Evolutionary conservation across 1,139 yeast genomes (phyloP).

Genomic region (Pichia sp.): DNA sequence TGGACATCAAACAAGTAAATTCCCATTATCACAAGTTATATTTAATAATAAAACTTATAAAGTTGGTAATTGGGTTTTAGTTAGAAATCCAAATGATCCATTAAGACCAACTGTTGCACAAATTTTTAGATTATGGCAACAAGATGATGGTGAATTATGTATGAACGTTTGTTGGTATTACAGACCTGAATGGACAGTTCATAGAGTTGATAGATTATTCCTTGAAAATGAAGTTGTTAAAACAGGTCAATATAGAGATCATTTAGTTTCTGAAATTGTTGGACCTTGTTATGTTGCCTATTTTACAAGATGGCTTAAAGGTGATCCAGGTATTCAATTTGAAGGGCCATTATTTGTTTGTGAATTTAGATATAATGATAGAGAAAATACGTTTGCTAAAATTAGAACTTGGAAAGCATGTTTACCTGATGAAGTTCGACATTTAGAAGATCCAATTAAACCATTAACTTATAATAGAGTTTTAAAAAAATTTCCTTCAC

Average conservation of each 20-base stretch:
- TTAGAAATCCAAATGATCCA: conserved; percentile 81
- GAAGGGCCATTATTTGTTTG: conserved; percentile 89
- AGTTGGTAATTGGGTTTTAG: conserved; percentile 94
- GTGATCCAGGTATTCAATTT: conserved; percentile 79
- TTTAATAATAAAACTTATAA: conserved; percentile 68
- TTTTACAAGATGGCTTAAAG: conserved; percentile 89
- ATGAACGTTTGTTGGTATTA: conserved; percentile 97
- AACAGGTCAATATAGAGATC: conserved; percentile 96
- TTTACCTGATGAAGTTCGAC: conserved; percentile 92
- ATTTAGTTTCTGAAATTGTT: conserved; percentile 75
- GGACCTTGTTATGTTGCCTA: conserved; percentile 95
- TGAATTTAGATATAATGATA: conserved; percentile 90
- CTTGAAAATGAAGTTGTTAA: conserved; percentile 93
- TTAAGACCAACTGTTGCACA: conserved; percentile 91
- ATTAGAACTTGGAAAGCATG: conserved; percentile 99
- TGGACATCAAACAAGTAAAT: conserved; percentile 41
- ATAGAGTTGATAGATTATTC: conserved; percentile 80
- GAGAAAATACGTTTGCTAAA: conserved; percentile 83
- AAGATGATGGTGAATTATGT: conserved; percentile 74
- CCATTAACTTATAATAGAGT: conserved; percentile 55
- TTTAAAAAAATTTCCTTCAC: conserved; percentile 72
- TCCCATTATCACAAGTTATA: conserved; percentile 73
- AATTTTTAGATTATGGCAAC: conserved; percentile 80
- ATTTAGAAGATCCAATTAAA: conserved; percentile 76
- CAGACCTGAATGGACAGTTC: conserved; percentile 96